A percentile compares a stretch with the other conserved stretches of the same genome.
These are phyloP conservation scores for Aspergillus taichungensis DNA, from an alignment of 495 filamentous ascomycete species.

Conservation along the genomic window DNA sequence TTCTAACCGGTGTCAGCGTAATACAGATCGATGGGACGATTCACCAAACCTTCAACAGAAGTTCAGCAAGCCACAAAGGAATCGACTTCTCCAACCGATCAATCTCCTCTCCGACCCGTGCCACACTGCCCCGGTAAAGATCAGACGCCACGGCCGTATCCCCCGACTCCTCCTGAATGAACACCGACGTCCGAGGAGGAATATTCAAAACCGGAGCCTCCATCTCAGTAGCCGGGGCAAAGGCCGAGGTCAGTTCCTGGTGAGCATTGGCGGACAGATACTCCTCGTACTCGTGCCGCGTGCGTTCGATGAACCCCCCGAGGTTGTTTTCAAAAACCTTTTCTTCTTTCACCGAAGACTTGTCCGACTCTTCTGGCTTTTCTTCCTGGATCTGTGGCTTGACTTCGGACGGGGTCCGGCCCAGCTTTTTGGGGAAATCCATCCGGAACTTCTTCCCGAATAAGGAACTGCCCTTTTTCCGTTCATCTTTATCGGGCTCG, in stretches of 20 bases:
- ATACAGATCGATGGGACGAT: neutral
- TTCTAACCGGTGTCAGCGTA: conserved; percentile 43
- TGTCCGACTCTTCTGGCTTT: conserved; percentile 71
- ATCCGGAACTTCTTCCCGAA: conserved; percentile 86
- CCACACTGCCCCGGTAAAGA: conserved; percentile 82
- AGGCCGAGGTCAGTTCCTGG: conserved; percentile 48
- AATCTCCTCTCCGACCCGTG: conserved; percentile 63
- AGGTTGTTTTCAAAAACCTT: conserved; percentile 79
- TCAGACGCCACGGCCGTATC: conserved; percentile 85
- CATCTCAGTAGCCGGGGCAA: conserved; percentile 68
- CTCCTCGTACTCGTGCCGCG: conserved; percentile 72
- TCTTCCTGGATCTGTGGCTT: conserved; percentile 72
- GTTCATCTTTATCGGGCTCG: conserved; percentile 61
- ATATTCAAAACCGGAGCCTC: conserved; percentile 82
- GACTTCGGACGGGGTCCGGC: conserved; percentile 63
- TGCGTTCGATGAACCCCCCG: conserved; percentile 66
- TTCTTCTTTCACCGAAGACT: conserved; percentile 55
- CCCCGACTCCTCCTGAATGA: conserved; percentile 88
- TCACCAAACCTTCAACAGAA: conserved; percentile 59
- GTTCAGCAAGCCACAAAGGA: conserved; percentile 85
- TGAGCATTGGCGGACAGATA: conserved; percentile 48
- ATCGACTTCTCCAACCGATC: conserved; percentile 76
- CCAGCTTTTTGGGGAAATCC: conserved; percentile 79
- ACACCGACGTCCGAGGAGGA: conserved; percentile 70
- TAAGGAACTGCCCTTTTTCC: conserved; percentile 59